A percentile compares a stretch with the other conserved stretches of the same genome.
These are phyloP conservation scores for Raffaelea albimanens DNA, from an alignment of 2,329 filamentous ascomycete species.

Conservation along the genomic window DNA sequence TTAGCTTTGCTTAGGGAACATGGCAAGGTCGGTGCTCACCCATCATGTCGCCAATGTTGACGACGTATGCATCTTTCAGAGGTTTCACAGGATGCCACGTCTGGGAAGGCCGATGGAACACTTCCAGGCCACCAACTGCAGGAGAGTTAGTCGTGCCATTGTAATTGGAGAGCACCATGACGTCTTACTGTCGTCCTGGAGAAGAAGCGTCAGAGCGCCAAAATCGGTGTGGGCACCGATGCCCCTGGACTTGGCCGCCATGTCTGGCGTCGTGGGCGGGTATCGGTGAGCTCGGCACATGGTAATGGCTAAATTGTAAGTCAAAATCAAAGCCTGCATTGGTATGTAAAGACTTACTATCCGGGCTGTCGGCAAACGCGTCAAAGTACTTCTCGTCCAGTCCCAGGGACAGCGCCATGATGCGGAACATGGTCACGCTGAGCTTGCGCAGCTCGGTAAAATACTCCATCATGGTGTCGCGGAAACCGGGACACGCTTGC, in stretches of 20 bases:
- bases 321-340: not conserved
- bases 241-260: slow-evolving; percentile 27
- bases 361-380: slow-evolving; percentile 7
- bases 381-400: slow-evolving; percentile 30
- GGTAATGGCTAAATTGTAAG: slow-evolving; percentile 1
- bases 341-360: not conserved
- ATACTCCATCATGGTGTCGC: slow-evolving; percentile 5
- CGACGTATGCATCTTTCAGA: slow-evolving; percentile 34
- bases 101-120: slow-evolving; percentile 1
- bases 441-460: slow-evolving; percentile 5
- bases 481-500: slow-evolving; percentile 2
- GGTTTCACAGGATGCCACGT: slow-evolving; percentile 35
- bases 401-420: slow-evolving; percentile 30
- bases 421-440: slow-evolving; percentile 5
- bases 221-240: slow-evolving; percentile 33
- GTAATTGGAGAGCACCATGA: slow-evolving; percentile 15
- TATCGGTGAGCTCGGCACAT: slow-evolving; percentile 18
- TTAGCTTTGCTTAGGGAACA: slow-evolving; percentile 27
- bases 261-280: slow-evolving; percentile 29
- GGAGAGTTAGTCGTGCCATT: slow-evolving; percentile 35
- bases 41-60: slow-evolving; percentile 31
- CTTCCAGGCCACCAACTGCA: slow-evolving; percentile 69
- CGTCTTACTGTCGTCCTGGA: slow-evolving; percentile 4
- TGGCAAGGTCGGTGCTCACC: slow-evolving; percentile 19
- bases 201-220: slow-evolving; percentile 7